Evolutionary conservation across 192 early-diverging fungal genomes (phyloP), one percentile per base, ranked within the genome.

Genomic region (Obelidium mucronatum): DNA sequence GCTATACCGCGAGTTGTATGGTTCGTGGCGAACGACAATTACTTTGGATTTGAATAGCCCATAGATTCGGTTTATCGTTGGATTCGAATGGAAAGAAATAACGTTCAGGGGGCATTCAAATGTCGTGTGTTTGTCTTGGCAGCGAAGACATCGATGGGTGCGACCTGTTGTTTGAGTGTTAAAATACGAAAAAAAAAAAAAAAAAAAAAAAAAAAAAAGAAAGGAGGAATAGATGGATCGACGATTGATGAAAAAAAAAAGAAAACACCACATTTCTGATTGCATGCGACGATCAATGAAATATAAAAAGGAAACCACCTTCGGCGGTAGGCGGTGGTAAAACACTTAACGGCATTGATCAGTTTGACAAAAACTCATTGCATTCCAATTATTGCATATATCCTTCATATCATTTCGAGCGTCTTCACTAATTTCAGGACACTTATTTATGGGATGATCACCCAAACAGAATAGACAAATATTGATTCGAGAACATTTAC

Each of bases 321-420:
- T n/a, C n/a, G n/a, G n/a, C n/a, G n/a, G n/a, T n/a, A 19, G 34
- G 37, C 19, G 15, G 19, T 37, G 35, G 39, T 39, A 67, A 30
- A 31, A 19, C 33, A 39, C 72, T 74, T 15, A n/a, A 74, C 72
- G 72, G 35, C 72, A 74, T 40, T 74, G 72, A 26, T 74, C 72
- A 5, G 72, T 74, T 48, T 74, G 72, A 33, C 72, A 74, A 48
- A 74, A 74, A 26, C 54, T 58, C 72, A 74, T 74, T 4, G 72
- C 72, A 35, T 74, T 74, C 72, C 72, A 74, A 33, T 74, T 74
- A 42, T 74, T 74, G 37, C 72, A 74, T 15, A 74, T 60, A 39
- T 74, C 72, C 34, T 74, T 74, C 72, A 62, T 62, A 24, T 63
- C 52, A 33, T 60, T 74, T 24, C 72, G 26, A 19, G n/a, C 72